Evolutionary conservation across 2,329 filamentous ascomycete genomes (phyloP), one percentile per base, ranked within the genome.

Genomic region (Pleurostoma richardsiae): DNA sequence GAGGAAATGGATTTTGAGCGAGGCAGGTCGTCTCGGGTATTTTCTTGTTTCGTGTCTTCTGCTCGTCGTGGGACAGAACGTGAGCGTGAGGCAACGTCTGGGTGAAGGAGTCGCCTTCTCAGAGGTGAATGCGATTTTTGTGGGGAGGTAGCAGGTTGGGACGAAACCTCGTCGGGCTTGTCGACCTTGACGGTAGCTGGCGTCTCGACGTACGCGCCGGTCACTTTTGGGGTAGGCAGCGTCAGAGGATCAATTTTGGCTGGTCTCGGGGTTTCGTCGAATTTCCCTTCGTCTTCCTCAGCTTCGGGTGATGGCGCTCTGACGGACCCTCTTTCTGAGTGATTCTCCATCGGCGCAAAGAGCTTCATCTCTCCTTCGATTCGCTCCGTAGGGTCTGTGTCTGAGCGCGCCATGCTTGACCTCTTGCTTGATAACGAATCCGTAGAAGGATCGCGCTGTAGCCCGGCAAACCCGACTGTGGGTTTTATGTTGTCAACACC

Each of bases 171-270:
- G 10, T 56, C 52, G n/a, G 44, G 42, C 39, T 60, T 67, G 41
- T 70, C 67, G 6, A 65, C 59, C 52, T 67, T 72, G 39, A 67
- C 57, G 4, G 74, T 76, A 6, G 68, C 70, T 2, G 79, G 77
- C 3, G 79, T 81, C 46, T 81, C 77, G 7, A 82, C 69, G 49
- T 74, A 82, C 3, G 79, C 79, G 1, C 79, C 79, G 1, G 68
- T 73, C 4, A 81, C 68, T 43, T 64, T 71, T 3, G 79, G 79
- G 3, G 79, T 82, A 5, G 76, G 74, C 60, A 74, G 72, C 30
- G 66, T 67, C 31, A 74, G 49, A 8, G 71, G 71, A 48, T 80
- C 74, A 39, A 54, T 53, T 52, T 67, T 77, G 10, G 49, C 47
- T 3, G 73, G 62, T 40, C 67, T 68, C 4, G 78, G 79, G 1